Conservation (phyloP, 495 filamentous ascomycete genomes). For the Trichoderma reesei region DNA sequence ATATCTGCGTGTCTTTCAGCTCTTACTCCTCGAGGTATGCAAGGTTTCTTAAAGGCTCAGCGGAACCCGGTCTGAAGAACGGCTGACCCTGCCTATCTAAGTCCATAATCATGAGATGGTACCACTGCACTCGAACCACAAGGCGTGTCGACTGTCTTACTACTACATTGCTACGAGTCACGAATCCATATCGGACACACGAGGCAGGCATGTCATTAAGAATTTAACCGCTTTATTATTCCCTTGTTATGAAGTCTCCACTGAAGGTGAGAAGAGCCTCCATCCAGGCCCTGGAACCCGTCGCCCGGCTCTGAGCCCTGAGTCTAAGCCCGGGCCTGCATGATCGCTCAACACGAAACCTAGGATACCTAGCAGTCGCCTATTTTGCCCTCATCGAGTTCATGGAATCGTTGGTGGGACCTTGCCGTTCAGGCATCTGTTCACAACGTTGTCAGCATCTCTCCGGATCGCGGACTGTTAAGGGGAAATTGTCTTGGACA, state of each 20-base stretch:
- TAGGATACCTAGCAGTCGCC: neutral
- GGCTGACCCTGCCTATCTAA: neutral
- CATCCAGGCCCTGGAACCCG: too few relatives aligned
- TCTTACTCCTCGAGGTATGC: too few relatives aligned
- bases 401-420: conserved; percentile 32
- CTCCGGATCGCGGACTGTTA: neutral
- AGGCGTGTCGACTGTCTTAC: too few relatives aligned
- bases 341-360: neutral
- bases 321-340: too few relatives aligned
- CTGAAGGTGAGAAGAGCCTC: neutral
- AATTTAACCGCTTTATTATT: conserved; percentile 3
- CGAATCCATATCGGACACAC: neutral
- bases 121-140: neutral
- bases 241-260: neutral
- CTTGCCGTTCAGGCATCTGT: conserved; percentile 35
- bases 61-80: too few relatives aligned
- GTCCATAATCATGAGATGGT: neutral
- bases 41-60: too few relatives aligned
- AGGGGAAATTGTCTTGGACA: neutral
- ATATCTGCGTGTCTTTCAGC: too few relatives aligned
- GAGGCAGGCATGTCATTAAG: too few relatives aligned
- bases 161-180: neutral
- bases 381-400: conserved; percentile 16
- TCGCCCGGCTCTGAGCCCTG: too few relatives aligned
- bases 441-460: neutral